Evolutionary conservation across 2,329 filamentous ascomycete species (phyloP).

Genomic region (Blastomyces emzantsi): DNA sequence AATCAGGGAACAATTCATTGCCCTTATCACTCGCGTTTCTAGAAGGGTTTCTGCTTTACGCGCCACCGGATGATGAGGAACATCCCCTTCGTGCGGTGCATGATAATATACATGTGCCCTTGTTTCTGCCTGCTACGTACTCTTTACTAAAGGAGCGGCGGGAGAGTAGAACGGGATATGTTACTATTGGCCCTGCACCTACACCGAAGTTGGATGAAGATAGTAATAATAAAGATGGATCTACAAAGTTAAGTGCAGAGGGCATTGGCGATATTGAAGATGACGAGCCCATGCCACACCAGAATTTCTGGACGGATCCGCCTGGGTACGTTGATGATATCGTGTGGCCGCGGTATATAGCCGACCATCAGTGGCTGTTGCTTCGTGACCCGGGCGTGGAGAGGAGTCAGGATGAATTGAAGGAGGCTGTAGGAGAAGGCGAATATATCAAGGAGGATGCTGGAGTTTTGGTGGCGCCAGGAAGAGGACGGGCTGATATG

Average conservation of each 20-base stretch:
- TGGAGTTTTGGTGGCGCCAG: constrained; percentile 40
- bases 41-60: constrained; percentile 83
- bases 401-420: constrained; percentile 21
- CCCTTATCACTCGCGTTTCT: constrained; percentile 55
- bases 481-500: constrained; percentile 50
- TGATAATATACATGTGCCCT: constrained; percentile 55
- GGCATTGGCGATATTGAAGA: constrained; percentile 27
- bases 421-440: constrained; percentile 27
- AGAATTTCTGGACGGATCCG: constrained; percentile 94
- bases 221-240: background rate
- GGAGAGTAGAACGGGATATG: constrained; percentile 38
- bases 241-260: constrained; percentile 6
- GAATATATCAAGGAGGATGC: constrained; percentile 38
- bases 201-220: constrained; percentile 15
- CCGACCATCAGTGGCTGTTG: constrained; percentile 74
- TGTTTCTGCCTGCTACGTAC: constrained; percentile 68
- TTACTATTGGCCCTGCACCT: constrained; percentile 36
- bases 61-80: constrained; percentile 30
- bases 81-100: constrained; percentile 27
- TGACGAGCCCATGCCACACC: constrained; percentile 28
- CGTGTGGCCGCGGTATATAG: constrained; percentile 91
- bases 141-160: constrained; percentile 35
- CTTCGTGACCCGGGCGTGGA: constrained; percentile 39
- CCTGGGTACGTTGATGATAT: constrained; percentile 88
- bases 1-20: background rate